Percentiles rank a stretch among this genome's conserved stretches.
These are phyloP conservation scores for Caryopteris hybrid DNA, from an alignment of 305 asterid species.

Conservation along the genomic window DNA sequence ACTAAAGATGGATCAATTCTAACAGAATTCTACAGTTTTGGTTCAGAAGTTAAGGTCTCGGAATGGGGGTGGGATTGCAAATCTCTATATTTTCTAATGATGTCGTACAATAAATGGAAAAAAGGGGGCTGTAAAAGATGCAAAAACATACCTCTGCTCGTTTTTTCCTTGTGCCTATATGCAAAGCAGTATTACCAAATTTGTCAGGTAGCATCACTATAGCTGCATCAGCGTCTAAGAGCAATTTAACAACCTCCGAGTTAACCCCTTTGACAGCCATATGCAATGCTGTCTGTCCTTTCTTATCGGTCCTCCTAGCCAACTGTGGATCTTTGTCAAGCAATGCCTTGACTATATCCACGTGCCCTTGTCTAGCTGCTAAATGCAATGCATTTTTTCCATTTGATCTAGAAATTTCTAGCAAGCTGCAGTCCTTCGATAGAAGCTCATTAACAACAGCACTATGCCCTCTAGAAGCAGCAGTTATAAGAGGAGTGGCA, in stretches of 20 bases:
- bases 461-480: constrained; percentile 54
- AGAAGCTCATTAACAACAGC: constrained; percentile 56
- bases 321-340: constrained; percentile 50
- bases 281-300: constrained; percentile 67
- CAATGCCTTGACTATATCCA: constrained; percentile 42
- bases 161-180: constrained; percentile 58
- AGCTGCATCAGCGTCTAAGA: constrained; percentile 54
- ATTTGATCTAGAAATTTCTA: constrained; percentile 50
- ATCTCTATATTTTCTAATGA: no score
- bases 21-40: neutral
- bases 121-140: neutral
- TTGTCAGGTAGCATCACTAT: constrained; percentile 65
- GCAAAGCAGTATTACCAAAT: constrained; percentile 54
- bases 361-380: constrained; percentile 61
- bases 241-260: constrained; percentile 50
- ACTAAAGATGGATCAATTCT: neutral
- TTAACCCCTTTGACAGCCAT: constrained; percentile 64
- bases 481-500: constrained; percentile 64
- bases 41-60: neutral
- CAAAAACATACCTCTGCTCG: constrained; percentile 38
- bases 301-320: constrained; percentile 54
- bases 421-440: constrained; percentile 49
- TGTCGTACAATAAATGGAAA: neutral
- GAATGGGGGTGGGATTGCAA: neutral
- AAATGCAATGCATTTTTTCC: constrained; percentile 63